Evolutionary conservation across 768 basidiomycete species (phyloP).

Genomic region (Erythrobasidium yunnanense): DNA sequence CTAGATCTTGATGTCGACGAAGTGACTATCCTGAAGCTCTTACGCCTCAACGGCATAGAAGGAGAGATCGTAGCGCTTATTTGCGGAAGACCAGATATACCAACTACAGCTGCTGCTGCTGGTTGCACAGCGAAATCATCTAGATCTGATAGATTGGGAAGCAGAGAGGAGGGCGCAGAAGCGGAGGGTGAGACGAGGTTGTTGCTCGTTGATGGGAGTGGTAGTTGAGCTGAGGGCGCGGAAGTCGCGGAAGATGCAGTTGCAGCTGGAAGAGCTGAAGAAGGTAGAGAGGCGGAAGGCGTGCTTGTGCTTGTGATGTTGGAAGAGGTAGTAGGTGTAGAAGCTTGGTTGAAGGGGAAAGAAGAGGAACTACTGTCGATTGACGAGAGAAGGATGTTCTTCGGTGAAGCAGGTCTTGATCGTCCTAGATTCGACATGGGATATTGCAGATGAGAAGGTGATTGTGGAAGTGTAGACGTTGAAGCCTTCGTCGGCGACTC

Average conservation of each 20-base stretch:
- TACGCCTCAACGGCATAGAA: constrained; percentile 23
- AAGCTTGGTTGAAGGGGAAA: neutral
- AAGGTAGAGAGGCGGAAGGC: neutral
- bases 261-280: neutral
- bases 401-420: constrained; percentile 13
- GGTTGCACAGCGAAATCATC: neutral
- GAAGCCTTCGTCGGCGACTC: neutral
- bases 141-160: neutral
- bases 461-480: neutral
- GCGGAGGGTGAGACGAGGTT: neutral
- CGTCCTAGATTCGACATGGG: constrained; percentile 14
- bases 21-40: constrained; percentile 28
- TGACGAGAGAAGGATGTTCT: constrained; percentile 3
- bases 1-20: neutral
- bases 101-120: neutral
- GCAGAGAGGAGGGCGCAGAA: constrained; percentile 7
- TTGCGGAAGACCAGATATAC: constrained; percentile 14
- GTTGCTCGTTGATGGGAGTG: neutral
- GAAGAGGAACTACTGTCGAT: neutral
- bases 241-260: neutral
- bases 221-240: neutral
- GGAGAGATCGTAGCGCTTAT: constrained; percentile 26
- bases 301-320: too few relatives aligned
- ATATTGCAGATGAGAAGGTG: neutral
- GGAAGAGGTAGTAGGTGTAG: too few relatives aligned